A percentile compares a stretch with the other conserved stretches of the same genome.
Evolutionary conservation across 148 eudicot species (phyloP).

Genomic region (Silene latifolia): DNA sequence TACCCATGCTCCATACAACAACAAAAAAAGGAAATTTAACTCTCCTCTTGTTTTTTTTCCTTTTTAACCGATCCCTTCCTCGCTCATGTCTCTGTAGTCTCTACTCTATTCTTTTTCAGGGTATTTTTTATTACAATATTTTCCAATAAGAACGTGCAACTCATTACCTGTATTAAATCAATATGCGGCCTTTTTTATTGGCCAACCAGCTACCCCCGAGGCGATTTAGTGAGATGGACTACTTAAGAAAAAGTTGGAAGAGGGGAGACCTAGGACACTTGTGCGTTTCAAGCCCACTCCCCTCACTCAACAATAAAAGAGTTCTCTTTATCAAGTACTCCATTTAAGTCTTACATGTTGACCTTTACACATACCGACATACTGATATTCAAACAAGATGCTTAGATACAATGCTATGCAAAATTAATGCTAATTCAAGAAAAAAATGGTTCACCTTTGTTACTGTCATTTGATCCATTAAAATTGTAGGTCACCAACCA

Average conservation of each 20-base stretch:
- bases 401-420: not conserved
- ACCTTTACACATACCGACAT: not conserved
- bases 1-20: not conserved
- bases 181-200: not conserved
- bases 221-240: not conserved
- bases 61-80: too few relatives aligned
- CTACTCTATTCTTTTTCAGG: too few relatives aligned
- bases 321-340: not conserved
- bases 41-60: not conserved
- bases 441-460: constrained; percentile 60
- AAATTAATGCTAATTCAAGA: not conserved
- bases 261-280: not conserved
- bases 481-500: constrained; percentile 76
- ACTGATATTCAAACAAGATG: not conserved
- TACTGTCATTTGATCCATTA: constrained; percentile 81
- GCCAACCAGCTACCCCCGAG: not conserved
- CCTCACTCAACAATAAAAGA: not conserved
- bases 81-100: too few relatives aligned
- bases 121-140: not conserved
- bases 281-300: constrained; percentile 1
- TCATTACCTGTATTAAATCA: not conserved
- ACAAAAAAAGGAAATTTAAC: not conserved
- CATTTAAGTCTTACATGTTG: not conserved
- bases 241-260: not conserved
- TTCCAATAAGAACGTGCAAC: too few relatives aligned